A percentile compares a stretch with the other conserved stretches of the same genome.
Conservation (phyloP, 306 rosid genomes). For the Mimosa bimucronata region DNA sequence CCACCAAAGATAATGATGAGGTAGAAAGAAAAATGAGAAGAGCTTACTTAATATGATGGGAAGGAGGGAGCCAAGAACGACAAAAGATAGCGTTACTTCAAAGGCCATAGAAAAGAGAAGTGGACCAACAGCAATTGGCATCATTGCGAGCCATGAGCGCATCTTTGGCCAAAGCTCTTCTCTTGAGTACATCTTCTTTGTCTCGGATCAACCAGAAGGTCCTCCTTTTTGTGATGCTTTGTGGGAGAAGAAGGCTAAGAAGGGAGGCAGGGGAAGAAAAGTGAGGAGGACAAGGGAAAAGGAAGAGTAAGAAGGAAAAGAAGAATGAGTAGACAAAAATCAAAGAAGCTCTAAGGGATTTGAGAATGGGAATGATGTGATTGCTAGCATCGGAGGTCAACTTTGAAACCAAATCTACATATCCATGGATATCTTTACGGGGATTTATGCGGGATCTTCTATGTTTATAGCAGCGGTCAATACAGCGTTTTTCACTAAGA, state of each 20-base stretch:
- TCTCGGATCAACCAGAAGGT: conserved; percentile 57
- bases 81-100: conserved; percentile 74
- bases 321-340: conserved; percentile 62
- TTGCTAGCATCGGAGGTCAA: conserved; percentile 98
- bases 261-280: too few species aligned
- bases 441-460: too few species aligned
- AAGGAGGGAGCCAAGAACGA: conserved; percentile 80
- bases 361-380: conserved; percentile 87
- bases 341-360: conserved; percentile 57
- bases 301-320: conserved; percentile 56
- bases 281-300: conserved; percentile 46
- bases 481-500: too few species aligned
- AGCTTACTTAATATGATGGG: conserved; percentile 66
- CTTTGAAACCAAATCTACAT: too few species aligned
- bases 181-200: conserved; percentile 76
- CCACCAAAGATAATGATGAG: not conserved
- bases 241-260: conserved; percentile 44
- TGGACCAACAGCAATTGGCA: conserved; percentile 53
- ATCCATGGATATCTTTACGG: too few species aligned
- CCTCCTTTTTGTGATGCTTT: conserved; percentile 54
- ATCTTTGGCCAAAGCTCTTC: conserved; percentile 79
- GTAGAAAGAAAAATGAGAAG: not conserved
- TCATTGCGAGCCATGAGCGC: conserved; percentile 60
- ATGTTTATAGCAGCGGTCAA: too few species aligned
- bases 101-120: conserved; percentile 71